These are phyloP conservation scores for Cenchrus purpureus DNA, from an alignment of 176 grass and related monocot genomes.

Conservation along the genomic window DNA sequence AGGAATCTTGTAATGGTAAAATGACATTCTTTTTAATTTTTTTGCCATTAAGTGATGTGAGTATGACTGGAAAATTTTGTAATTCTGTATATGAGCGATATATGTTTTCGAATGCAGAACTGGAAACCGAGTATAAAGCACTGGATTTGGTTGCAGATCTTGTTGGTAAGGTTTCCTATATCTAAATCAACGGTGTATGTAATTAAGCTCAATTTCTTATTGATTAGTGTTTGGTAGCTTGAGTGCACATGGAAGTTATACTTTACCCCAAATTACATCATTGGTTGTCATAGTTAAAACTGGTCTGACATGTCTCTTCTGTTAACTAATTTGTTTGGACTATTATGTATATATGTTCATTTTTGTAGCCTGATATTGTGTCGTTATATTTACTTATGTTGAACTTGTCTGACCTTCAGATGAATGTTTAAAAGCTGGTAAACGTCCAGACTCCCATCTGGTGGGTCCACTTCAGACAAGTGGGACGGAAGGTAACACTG, in stretches of 20 bases:
- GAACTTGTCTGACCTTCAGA: constrained; percentile 15
- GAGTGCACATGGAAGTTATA: neutral
- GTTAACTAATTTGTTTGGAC: neutral
- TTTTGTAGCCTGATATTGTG: neutral
- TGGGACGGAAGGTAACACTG: neutral
- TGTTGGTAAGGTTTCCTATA: neutral
- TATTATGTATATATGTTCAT: neutral
- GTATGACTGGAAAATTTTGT: too few relatives aligned
- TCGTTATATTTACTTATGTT: constrained; percentile 1
- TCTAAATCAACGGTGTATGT: neutral
- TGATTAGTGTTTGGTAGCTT: too few relatives aligned
- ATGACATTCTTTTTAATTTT: neutral
- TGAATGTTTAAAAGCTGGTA: constrained; percentile 21
- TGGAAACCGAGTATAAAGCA: neutral
- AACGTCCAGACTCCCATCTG: neutral
- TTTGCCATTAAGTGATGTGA: too few relatives aligned
- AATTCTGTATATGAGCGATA: too few relatives aligned
- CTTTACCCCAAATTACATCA: neutral
- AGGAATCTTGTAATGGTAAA: neutral
- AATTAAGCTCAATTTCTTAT: neutral
- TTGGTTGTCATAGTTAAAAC: neutral
- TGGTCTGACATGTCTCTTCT: neutral
- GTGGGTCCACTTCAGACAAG: neutral
- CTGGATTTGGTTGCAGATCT: neutral
- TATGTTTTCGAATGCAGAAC: neutral